Evolutionary conservation across 169 alveolate species (phyloP), one percentile per base, ranked within the genome.

Genomic region (Theileria luwenshuni): DNA sequence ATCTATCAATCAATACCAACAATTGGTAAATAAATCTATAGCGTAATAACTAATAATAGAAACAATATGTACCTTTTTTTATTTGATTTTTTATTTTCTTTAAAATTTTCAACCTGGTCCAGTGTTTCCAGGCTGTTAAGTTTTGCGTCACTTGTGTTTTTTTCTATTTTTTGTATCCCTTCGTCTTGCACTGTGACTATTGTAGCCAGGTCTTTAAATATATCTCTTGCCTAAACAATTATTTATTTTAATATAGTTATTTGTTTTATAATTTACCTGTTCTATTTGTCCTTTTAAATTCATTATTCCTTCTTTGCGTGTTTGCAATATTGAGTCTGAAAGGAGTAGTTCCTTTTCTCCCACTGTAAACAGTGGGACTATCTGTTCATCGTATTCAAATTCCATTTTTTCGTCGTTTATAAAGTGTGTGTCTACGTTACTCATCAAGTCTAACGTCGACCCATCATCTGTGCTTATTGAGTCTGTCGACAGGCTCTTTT

Each of bases 161-260:
- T 42, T 63, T 79, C 87, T 7, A 79, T 47, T 67, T 35, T 30
- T 43, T 70, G 74, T 17, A 79, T 25, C 8, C 87, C 87, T 33
- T 75, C 87, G 51, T 79, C 87, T 64, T 79, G 87, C n/a, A 79
- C 77, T 15, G 83, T 25, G 6, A 79, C 83, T 17, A 79, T 71
- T 48, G 83, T 79, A 12, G 87, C 81, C 23, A 79, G 52, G 38
- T 79, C 83, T 35, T 62, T 71, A 56, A 79, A 79, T 0, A 79
- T 79, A 47, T 65, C 87, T 0, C 65, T 68, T 21, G 87, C 83
- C 84, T 75, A 47, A 19, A 38, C n/a, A 28, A 51, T 15, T 8
- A 48, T 74, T 10, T 54, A 33, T 54, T 19, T 19, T n/a, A n/a
- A 7, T 32, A n/a, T 38, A 60, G 23, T 58, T 19, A 1, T 3